Evolutionary conservation across 768 basidiomycete species (phyloP).

Genomic region (Boletus patriciae): DNA sequence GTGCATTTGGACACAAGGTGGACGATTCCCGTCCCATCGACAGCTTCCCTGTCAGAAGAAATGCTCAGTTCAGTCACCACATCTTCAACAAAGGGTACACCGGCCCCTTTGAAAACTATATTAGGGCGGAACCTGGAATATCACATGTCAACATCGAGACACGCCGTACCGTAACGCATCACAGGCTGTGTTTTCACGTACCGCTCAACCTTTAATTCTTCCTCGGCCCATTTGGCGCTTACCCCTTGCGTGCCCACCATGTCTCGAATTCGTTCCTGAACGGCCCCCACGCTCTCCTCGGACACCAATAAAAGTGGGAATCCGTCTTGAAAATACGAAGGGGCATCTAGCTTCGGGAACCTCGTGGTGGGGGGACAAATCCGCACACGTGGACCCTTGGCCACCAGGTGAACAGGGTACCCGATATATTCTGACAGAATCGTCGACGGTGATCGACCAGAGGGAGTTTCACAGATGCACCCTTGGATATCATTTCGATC

Average conservation of each 20-base stretch:
- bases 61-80: slow-evolving; percentile 61
- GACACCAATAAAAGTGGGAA: slow-evolving; percentile 69
- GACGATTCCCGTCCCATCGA: slow-evolving; percentile 33
- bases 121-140: slow-evolving; percentile 70
- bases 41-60: slow-evolving; percentile 35
- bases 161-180: not conserved
- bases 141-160: slow-evolving; percentile 2
- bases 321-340: slow-evolving; percentile 64
- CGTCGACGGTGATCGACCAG: slow-evolving; percentile 47
- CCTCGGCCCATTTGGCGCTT: slow-evolving; percentile 51
- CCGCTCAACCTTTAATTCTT: slow-evolving; percentile 59
- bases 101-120: slow-evolving; percentile 63
- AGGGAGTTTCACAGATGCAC: slow-evolving; percentile 55
- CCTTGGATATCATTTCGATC: slow-evolving; percentile 54
- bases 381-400: slow-evolving; percentile 63
- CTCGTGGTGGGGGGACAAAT: slow-evolving; percentile 47
- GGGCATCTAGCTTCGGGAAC: slow-evolving; percentile 60
- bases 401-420: slow-evolving; percentile 59
- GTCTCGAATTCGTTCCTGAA: slow-evolving; percentile 48
- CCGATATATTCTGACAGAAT: slow-evolving; percentile 63
- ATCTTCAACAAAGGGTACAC: slow-evolving; percentile 71
- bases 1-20: slow-evolving; percentile 66
- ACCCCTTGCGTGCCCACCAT: slow-evolving; percentile 51
- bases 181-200: slow-evolving; percentile 27
- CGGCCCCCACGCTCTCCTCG: slow-evolving; percentile 57